Conservation (phyloP, 495 filamentous ascomycete genomes). For the Trichoderma asperelloides region DNA sequence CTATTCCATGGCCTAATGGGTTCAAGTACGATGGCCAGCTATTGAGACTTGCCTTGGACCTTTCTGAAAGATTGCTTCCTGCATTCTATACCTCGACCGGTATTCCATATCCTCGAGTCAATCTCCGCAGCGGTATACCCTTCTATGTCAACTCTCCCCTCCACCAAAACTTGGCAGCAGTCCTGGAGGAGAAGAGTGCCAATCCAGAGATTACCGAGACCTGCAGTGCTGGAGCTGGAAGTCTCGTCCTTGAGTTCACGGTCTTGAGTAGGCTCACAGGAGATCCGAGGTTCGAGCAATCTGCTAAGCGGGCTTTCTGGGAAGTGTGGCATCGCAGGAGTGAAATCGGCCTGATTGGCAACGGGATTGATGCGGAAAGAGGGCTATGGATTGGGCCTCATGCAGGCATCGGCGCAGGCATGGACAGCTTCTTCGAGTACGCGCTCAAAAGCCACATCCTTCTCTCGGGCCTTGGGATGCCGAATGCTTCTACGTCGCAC, state of each 20-base stretch:
- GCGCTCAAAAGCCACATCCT: conserved; percentile 89
- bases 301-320: conserved; percentile 90
- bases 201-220: conserved; percentile 80
- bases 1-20: conserved; percentile 62
- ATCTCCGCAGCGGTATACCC: conserved; percentile 82
- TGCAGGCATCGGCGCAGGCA: conserved; percentile 87
- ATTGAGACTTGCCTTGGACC: conserved; percentile 72
- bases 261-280: conserved; percentile 83
- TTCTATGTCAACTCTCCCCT: conserved; percentile 78
- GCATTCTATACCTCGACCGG: conserved; percentile 86
- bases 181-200: conserved; percentile 21
- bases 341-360: conserved; percentile 77
- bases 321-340: conserved; percentile 85
- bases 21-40: conserved; percentile 89
- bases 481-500: conserved; percentile 34
- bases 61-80: conserved; percentile 74
- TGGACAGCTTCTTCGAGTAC: conserved; percentile 98
- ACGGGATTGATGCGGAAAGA: conserved; percentile 84
- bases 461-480: conserved; percentile 60
- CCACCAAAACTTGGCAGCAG: conserved; percentile 32
- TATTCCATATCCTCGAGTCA: conserved; percentile 89
- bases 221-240: conserved; percentile 91
- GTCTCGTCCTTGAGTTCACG: conserved; percentile 86
- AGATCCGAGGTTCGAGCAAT: conserved; percentile 74
- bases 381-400: conserved; percentile 83